Base-by-base conservation (phyloP, 2,329 filamentous ascomycete genomes). In the Iodosphaeria phyllophila region DNA sequence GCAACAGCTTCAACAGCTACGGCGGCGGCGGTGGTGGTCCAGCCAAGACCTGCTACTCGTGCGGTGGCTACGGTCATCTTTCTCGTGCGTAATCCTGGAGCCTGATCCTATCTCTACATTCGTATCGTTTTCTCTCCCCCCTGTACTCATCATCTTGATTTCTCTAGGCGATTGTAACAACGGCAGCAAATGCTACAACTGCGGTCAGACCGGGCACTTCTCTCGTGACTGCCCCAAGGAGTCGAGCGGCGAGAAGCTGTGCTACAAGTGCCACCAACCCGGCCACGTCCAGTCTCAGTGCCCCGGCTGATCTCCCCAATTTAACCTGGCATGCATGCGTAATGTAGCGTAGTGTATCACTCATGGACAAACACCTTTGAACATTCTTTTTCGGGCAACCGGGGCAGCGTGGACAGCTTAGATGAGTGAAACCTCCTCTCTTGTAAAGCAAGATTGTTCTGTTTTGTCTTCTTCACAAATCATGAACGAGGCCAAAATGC, bases 161-260 rank as follows among this genome's bases (percentile, higher is more conserved):
- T 28, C 19, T 24, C 12, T 29, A 70, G 66, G 68, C 40, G 89
- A 95, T 58, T 98, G 89, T 59, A 91, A 86, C 43, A 91, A 95
- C 54, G 89, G 89, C 45, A 86, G 91, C 65, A 95, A 95, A 67
- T 98, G 89, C 75, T 98, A 95, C 74, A 93, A 93, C 72, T 95
- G 89, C 41, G 69, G 69, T 46, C 83, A 93, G 62, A 77, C 86
- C 41, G 86, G 89, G 34, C 86, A 95, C 57, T 72, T 93, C 52
- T 91, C 79, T 37, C 78, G 86, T 37, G 89, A 98, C 56, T 98
- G 89, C 68, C 77, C 84, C 42, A 84, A 86, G 50, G 86, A 92
- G 58, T 78, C 79, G 31, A 69, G 73, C 40, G 69, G 74, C 46
- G 86, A 95, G 68, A 86, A 91, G 52, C 83, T 92, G 50, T 98